A percentile compares a stretch with the other conserved stretches of the same genome.
Evolutionary conservation across 352 stramenopile species (phyloP).

Genomic region (Globisporangium solare): DNA sequence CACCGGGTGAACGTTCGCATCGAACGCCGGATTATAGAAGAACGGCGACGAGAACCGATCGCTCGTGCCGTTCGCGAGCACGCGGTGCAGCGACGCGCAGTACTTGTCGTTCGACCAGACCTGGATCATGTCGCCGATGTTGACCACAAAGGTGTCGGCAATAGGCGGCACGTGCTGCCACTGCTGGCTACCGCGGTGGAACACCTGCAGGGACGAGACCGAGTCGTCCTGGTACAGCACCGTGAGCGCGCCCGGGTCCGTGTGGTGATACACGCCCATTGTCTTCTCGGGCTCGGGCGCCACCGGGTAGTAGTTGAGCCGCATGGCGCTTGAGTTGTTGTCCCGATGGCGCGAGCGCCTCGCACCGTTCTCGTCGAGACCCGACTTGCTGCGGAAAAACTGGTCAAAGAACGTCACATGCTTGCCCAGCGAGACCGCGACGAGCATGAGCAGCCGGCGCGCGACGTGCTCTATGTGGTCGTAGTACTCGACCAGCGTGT

Average conservation of each 20-base stretch:
- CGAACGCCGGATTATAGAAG: slow-evolving; percentile 37
- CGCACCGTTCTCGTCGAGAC: not conserved
- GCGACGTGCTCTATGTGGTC: slow-evolving; percentile 27
- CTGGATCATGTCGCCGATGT: slow-evolving; percentile 57
- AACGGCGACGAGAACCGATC: slow-evolving; percentile 42
- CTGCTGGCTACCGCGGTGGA: slow-evolving; percentile 26
- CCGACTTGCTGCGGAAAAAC: slow-evolving; percentile 21
- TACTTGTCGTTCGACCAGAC: slow-evolving; percentile 50
- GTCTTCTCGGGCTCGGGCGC: slow-evolving; percentile 20
- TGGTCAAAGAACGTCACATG: slow-evolving; percentile 25
- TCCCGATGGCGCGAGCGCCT: slow-evolving; percentile 20
- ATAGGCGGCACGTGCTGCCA: slow-evolving; percentile 35
- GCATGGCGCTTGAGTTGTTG: slow-evolving; percentile 86
- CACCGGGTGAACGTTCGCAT: slow-evolving; percentile 30
- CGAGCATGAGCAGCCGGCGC: slow-evolving; percentile 27
- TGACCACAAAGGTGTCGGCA: slow-evolving; percentile 44
- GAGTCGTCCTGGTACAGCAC: slow-evolving; percentile 45
- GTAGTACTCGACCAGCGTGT: slow-evolving; percentile 23
- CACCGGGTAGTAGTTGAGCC: slow-evolving; percentile 90
- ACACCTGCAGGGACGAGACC: slow-evolving; percentile 40
- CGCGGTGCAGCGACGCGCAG: slow-evolving; percentile 38
- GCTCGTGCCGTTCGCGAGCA: slow-evolving; percentile 22
- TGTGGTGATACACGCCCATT: slow-evolving; percentile 41
- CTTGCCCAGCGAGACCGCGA: slow-evolving; percentile 31
- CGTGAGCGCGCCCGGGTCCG: slow-evolving; percentile 40